Conservation (phyloP, 805 yeast species). For the Yarrowia sp. region DNA sequence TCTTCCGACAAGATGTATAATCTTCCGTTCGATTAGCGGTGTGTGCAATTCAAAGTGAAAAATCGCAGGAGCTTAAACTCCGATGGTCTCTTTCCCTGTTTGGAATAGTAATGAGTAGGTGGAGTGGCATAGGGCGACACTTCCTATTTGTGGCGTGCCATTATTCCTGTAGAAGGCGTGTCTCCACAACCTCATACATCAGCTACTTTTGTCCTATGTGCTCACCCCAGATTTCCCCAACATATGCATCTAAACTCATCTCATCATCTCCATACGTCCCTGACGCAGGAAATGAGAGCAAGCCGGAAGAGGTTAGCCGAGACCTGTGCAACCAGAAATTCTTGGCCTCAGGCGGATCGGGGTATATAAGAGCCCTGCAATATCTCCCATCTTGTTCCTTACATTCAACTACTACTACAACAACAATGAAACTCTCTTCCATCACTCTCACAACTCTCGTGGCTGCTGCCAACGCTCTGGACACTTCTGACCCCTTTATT, state of each 20-base stretch:
- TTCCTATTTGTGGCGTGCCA: too few species aligned
- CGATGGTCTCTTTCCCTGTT: slow-evolving; percentile 1
- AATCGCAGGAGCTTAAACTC: slow-evolving; percentile 4
- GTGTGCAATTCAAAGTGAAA: not conserved
- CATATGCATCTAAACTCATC: not conserved
- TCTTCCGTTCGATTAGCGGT: not conserved
- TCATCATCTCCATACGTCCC: not conserved
- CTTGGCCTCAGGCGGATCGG: not conserved
- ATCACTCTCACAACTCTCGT: slow-evolving; percentile 13
- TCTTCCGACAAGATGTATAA: not conserved
- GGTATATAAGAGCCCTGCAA: not conserved
- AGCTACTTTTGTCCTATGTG: too few species aligned
- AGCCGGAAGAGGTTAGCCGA: slow-evolving; percentile 14
- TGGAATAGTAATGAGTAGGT: not conserved
- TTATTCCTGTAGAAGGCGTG: too few species aligned
- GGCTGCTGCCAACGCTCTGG: slow-evolving; percentile 31
- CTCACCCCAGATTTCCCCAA: not conserved
- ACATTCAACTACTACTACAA: slow-evolving; percentile 4
- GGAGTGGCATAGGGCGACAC: not conserved
- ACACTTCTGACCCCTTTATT: slow-evolving; percentile 19
- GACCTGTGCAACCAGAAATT: not conserved
- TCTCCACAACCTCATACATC: not conserved
- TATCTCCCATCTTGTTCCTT: not conserved
- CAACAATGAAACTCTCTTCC: slow-evolving; percentile 14
- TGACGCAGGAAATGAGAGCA: slow-evolving; percentile 22